These are phyloP conservation scores for Lineolata rhizophorae DNA, from an alignment of 495 filamentous ascomycete genomes.

Conservation along the genomic window DNA sequence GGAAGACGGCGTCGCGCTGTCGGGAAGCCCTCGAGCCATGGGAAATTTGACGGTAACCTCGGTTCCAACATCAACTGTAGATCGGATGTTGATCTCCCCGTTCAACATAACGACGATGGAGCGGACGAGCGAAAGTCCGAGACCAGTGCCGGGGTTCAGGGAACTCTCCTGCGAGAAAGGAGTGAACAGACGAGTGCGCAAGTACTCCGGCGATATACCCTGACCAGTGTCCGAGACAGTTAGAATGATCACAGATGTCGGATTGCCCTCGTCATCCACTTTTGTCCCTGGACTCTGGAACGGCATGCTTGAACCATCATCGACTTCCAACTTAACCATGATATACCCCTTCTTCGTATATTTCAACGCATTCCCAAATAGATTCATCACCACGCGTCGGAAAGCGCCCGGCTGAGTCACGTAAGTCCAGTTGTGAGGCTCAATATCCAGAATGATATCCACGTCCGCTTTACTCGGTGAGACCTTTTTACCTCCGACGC, in stretches of 20 bases:
- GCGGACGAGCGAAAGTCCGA: slow-evolving; percentile 16
- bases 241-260: slow-evolving; percentile 3
- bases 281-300: too few species aligned
- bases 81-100: not conserved
- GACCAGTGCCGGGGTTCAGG: slow-evolving; percentile 13
- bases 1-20: too few species aligned
- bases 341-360: slow-evolving; percentile 15
- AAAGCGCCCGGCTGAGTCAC: slow-evolving; percentile 5
- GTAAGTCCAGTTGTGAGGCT: slow-evolving; percentile 6
- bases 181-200: slow-evolving; percentile 9
- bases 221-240: slow-evolving; percentile 13
- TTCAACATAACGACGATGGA: slow-evolving; percentile 10
- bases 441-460: slow-evolving; percentile 9
- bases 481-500: not conserved
- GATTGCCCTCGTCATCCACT: not conserved
- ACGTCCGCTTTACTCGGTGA: slow-evolving; percentile 1
- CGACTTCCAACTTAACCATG: slow-evolving; percentile 8
- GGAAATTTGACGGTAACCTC: too few species aligned
- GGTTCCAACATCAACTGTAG: too few species aligned
- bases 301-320: not conserved
- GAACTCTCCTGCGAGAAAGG: slow-evolving; percentile 16
- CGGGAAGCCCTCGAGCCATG: too few species aligned
- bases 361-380: slow-evolving; percentile 17
- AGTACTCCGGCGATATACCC: slow-evolving; percentile 14
- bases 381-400: slow-evolving; percentile 15